These are phyloP conservation scores for Naematelia aurantialba DNA, from an alignment of 768 basidiomycete genomes.

Conservation along the genomic window DNA sequence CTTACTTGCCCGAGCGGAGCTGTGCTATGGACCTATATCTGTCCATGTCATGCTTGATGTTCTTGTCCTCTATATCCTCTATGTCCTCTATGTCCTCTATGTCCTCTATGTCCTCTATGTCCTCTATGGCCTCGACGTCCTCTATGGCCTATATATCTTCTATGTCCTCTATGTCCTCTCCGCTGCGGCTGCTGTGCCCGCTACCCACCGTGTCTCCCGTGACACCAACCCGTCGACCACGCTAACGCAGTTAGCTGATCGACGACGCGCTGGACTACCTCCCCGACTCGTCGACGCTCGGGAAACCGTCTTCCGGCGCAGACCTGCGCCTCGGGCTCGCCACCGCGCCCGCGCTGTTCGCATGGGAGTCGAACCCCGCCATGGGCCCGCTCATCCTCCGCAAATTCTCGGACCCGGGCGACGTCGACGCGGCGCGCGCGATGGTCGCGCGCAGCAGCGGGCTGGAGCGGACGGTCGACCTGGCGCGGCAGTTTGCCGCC, in stretches of 20 bases:
- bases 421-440: conserved; percentile 69
- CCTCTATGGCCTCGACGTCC: too few species aligned
- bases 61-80: too few species aligned
- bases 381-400: conserved; percentile 73
- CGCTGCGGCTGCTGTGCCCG: too few species aligned
- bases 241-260: conserved; percentile 62
- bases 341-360: conserved; percentile 79
- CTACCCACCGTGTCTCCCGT: too few species aligned
- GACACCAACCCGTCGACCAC: too few species aligned
- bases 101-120: too few species aligned
- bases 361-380: conserved; percentile 71
- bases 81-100: too few species aligned
- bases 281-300: conserved; percentile 67
- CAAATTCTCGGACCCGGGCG: conserved; percentile 70
- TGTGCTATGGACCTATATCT: not conserved
- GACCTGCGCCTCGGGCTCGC: conserved; percentile 79
- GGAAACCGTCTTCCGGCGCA: conserved; percentile 80
- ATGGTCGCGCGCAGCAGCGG: conserved; percentile 69
- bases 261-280: conserved; percentile 95
- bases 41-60: too few species aligned
- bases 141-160: too few species aligned
- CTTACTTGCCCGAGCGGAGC: not conserved
- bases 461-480: conserved; percentile 68
- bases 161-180: too few species aligned
- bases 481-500: conserved; percentile 71